These are phyloP conservation scores for Lenwebbia sp. DNA, from an alignment of 345 rosid species.

Conservation along the genomic window DNA sequence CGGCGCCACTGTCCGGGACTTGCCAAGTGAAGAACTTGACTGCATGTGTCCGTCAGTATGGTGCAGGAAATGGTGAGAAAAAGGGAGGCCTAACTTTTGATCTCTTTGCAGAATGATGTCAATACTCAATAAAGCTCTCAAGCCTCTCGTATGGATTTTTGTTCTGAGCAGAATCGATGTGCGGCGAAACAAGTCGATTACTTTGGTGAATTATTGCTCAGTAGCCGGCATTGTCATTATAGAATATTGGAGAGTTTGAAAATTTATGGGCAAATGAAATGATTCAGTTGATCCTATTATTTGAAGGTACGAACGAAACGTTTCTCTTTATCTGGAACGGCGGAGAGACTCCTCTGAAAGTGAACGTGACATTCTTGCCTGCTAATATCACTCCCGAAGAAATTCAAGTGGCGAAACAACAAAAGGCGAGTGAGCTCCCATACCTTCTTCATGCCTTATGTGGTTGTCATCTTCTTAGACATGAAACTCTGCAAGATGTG, in stretches of 20 bases:
- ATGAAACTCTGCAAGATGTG: neutral
- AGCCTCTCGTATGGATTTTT: neutral
- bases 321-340: neutral
- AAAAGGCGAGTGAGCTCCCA: neutral
- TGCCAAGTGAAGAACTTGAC: neutral
- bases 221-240: neutral
- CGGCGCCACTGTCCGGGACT: neutral
- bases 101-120: neutral
- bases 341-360: neutral
- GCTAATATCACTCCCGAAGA: neutral
- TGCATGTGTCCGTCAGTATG: neutral
- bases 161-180: neutral
- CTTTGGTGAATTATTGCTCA: neutral
- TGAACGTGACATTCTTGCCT: neutral
- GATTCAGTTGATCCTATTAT: neutral
- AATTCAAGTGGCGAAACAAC: neutral
- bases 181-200: neutral
- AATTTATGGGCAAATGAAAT: neutral
- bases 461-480: neutral
- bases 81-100: neutral
- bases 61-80: neutral
- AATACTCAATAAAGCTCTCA: neutral
- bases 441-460: neutral
- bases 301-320: neutral
- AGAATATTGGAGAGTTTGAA: neutral